A percentile compares a stretch with the other conserved stretches of the same genome.
These are phyloP conservation scores for Paradendryphiella salina DNA, from an alignment of 2,329 filamentous ascomycete genomes.

Conservation along the genomic window DNA sequence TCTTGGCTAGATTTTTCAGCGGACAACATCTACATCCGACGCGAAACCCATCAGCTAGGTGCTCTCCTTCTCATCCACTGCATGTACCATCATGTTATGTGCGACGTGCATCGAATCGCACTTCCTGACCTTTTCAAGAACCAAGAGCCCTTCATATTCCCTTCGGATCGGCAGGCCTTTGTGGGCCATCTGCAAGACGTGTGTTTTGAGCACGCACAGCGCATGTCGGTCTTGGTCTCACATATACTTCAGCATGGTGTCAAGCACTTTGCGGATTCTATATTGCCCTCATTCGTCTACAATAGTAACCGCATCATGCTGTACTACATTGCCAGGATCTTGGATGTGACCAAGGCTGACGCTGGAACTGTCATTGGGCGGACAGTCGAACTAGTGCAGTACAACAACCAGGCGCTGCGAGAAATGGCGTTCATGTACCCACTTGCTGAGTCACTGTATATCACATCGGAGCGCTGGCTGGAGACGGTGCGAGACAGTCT, in stretches of 20 bases:
- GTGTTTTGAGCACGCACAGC: conserved; percentile 41
- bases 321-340: conserved; percentile 38
- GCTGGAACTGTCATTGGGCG: conserved; percentile 30
- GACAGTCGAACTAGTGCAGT: conserved; percentile 37
- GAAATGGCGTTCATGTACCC: conserved; percentile 42
- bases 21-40: conserved; percentile 42
- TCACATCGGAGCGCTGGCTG: conserved; percentile 39
- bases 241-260: conserved; percentile 38
- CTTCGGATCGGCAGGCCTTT: conserved; percentile 30
- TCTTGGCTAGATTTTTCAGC: conserved; percentile 40
- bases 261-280: conserved; percentile 40
- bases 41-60: conserved; percentile 40
- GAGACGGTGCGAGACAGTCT: conserved; percentile 38
- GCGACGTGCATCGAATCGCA: conserved; percentile 39
- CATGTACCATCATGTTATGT: conserved; percentile 43
- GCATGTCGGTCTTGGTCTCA: conserved; percentile 34
- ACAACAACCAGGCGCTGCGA: conserved; percentile 38
- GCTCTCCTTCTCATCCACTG: conserved; percentile 40
- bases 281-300: conserved; percentile 40
- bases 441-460: conserved; percentile 36
- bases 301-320: conserved; percentile 43
- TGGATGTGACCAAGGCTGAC: conserved; percentile 34
- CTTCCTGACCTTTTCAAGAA: conserved; percentile 40
- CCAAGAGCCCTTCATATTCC: conserved; percentile 37
- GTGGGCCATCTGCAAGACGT: conserved; percentile 32